Evolutionary conservation across 2,329 filamentous ascomycete species (phyloP).

Genomic region (Madurella mycetomatis): DNA sequence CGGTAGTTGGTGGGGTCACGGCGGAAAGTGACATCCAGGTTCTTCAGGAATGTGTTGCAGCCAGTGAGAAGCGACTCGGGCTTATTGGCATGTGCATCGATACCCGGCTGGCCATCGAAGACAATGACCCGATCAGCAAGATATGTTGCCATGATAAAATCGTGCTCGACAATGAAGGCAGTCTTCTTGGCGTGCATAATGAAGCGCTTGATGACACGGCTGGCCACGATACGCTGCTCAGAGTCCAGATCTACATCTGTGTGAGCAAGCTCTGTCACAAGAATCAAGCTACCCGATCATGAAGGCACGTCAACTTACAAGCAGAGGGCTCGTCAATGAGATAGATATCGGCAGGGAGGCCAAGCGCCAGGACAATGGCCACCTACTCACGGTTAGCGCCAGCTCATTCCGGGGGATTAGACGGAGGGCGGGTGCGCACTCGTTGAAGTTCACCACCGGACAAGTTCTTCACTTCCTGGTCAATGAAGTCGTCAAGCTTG

Average conservation of each 20-base stretch:
- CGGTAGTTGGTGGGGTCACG: slow-evolving; percentile 94
- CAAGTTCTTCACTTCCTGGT: slow-evolving; percentile 98
- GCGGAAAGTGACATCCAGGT: slow-evolving; percentile 95
- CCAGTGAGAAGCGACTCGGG: slow-evolving; percentile 91
- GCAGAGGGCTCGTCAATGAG: slow-evolving; percentile 96
- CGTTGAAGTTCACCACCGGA: slow-evolving; percentile 99
- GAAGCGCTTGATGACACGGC: slow-evolving; percentile 97
- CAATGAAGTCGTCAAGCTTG: slow-evolving; percentile 97
- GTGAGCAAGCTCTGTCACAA: not conserved
- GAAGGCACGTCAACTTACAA: slow-evolving; percentile 36
- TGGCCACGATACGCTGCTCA: slow-evolving; percentile 96
- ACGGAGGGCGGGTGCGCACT: slow-evolving; percentile 45
- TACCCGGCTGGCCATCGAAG: slow-evolving; percentile 89
- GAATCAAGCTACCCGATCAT: not conserved
- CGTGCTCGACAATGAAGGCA: slow-evolving; percentile 98
- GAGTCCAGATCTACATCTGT: slow-evolving; percentile 70
- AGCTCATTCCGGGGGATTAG: not conserved
- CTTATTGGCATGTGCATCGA: slow-evolving; percentile 79
- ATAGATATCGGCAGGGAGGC: slow-evolving; percentile 95
- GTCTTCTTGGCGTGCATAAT: slow-evolving; percentile 99
- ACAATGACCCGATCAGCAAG: slow-evolving; percentile 93
- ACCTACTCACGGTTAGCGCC: slow-evolving; percentile 19
- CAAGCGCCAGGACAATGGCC: slow-evolving; percentile 85
- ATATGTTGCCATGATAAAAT: slow-evolving; percentile 88
- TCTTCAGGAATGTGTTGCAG: slow-evolving; percentile 96